Conservation (phyloP, 805 yeast species). For the Saccharomycopsis javanensis region DNA sequence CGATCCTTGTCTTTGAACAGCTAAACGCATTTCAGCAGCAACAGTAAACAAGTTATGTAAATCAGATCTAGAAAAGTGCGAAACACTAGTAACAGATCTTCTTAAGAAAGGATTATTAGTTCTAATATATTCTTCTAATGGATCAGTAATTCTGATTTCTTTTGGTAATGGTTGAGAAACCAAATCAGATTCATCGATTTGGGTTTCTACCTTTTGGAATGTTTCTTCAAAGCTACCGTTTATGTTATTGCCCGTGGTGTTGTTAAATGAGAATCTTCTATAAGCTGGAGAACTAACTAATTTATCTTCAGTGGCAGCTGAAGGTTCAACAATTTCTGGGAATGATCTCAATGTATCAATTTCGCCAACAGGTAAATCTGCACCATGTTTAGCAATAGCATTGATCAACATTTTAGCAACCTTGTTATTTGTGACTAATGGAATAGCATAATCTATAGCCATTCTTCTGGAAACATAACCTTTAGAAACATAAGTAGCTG, state of each 20-base stretch:
- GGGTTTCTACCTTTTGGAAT: slow-evolving; percentile 33
- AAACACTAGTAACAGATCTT: slow-evolving; percentile 79
- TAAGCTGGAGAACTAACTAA: slow-evolving; percentile 6
- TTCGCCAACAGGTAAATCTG: slow-evolving; percentile 19
- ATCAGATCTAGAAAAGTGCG: slow-evolving; percentile 78
- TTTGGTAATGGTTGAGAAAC: slow-evolving; percentile 63
- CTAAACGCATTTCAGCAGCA: slow-evolving; percentile 95
- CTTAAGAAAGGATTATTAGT: slow-evolving; percentile 84
- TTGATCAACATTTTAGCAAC: slow-evolving; percentile 92
- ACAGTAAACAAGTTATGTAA: slow-evolving; percentile 89
- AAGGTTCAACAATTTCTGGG: slow-evolving; percentile 5
- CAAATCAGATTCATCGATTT: slow-evolving; percentile 60
- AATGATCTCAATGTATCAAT: slow-evolving; percentile 18
- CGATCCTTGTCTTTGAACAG: slow-evolving; percentile 94
- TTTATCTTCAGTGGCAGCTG: neutral
- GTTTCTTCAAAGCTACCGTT: slow-evolving; percentile 22
- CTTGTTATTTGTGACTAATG: slow-evolving; percentile 94
- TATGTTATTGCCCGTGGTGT: neutral
- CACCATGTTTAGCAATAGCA: slow-evolving; percentile 65
- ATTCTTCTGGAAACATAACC: slow-evolving; percentile 98
- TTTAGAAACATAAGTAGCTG: slow-evolving; percentile 94
- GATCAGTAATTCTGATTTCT: slow-evolving; percentile 67
- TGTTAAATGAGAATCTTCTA: slow-evolving; percentile 16
- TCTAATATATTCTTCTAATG: slow-evolving; percentile 68
- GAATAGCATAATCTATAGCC: slow-evolving; percentile 99